phyloP scores from a whole-genome alignment of 2,329 filamentous ascomycete species.

The Thermomyces lanuginosus region DNA sequence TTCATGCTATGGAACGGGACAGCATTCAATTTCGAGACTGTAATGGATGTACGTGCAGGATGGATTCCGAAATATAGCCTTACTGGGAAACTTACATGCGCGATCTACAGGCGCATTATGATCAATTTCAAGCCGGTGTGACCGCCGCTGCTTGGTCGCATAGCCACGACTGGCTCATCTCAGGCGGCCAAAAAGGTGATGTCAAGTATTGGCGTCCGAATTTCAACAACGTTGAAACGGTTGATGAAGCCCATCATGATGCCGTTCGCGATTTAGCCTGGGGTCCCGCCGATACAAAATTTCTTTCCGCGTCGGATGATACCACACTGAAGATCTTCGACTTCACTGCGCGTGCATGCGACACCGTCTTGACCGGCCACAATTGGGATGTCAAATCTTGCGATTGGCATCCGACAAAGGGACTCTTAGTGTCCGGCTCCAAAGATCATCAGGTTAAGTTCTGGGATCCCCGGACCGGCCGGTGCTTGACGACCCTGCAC shows the following conservation, averaged over 20 bases:
- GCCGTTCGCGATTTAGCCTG: conserved; percentile 85
- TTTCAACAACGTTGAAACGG: conserved; percentile 95
- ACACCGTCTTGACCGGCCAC: conserved; percentile 76
- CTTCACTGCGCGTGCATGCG: conserved; percentile 71
- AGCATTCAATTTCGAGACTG: conserved; percentile 98
- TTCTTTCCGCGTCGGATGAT: conserved; percentile 90
- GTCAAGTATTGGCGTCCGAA: conserved; percentile 99
- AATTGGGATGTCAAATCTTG: conserved; percentile 96
- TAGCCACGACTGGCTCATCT: conserved; percentile 92
- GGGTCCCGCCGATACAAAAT: conserved; percentile 85
- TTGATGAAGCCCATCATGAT: conserved; percentile 69
- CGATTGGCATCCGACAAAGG: conserved; percentile 95
- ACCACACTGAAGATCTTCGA: conserved; percentile 90
- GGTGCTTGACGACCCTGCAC: conserved; percentile 83
- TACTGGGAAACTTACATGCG: too few species aligned
- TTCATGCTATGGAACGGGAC: conserved; percentile 99
- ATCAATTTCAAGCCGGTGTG: conserved; percentile 29
- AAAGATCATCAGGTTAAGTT: conserved; percentile 96
- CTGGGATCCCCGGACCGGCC: conserved; percentile 87
- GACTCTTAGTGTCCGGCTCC: conserved; percentile 82
- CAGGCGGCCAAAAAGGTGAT: conserved; percentile 82
- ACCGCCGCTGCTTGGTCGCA: conserved; percentile 56
- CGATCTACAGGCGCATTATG: conserved; percentile 52
- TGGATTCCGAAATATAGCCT: too few species aligned
- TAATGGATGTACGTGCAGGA: conserved; percentile 65